These are phyloP conservation scores for Picea engelmannii DNA, from an alignment of 83 land plant species.

Conservation along the genomic window DNA sequence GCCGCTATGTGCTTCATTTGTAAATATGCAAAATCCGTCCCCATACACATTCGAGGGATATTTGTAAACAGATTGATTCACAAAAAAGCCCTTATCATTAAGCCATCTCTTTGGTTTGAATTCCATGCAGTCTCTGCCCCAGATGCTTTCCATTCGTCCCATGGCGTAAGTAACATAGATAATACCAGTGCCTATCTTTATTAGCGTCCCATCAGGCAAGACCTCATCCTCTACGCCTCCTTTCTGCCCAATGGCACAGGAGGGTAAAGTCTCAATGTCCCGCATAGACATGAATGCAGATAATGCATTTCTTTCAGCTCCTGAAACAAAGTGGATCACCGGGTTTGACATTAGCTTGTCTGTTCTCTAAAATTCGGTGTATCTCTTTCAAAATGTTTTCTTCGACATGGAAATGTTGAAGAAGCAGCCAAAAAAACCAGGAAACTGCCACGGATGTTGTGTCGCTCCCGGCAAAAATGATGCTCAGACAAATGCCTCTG, in stretches of 20 bases:
- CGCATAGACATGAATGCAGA: no score
- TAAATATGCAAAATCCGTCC: not conserved
- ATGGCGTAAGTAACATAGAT: not conserved
- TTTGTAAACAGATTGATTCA: not conserved
- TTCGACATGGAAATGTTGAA: constrained; percentile 14
- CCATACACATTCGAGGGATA: not conserved
- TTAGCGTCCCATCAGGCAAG: constrained; percentile 3
- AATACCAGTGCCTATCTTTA: not conserved
- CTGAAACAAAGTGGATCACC: no score
- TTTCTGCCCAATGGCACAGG: not conserved
- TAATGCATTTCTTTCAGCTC: no score
- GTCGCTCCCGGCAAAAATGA: constrained; percentile 53
- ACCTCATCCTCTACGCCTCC: constrained; percentile 4
- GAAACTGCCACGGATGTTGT: constrained; percentile 13
- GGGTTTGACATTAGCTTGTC: not conserved
- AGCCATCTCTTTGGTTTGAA: no score
- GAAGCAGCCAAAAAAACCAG: constrained; percentile 25
- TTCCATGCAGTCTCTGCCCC: no score
- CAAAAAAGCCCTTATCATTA: not conserved
- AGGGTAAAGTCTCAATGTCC: not conserved
- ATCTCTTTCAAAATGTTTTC: not conserved
- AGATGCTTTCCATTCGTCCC: no score
- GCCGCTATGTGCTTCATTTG: not conserved
- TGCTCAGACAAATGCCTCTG: constrained; percentile 55
- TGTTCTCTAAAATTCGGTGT: not conserved